Conservation (phyloP, 352 stramenopile genomes). For the Phytophthora hybrid region DNA sequence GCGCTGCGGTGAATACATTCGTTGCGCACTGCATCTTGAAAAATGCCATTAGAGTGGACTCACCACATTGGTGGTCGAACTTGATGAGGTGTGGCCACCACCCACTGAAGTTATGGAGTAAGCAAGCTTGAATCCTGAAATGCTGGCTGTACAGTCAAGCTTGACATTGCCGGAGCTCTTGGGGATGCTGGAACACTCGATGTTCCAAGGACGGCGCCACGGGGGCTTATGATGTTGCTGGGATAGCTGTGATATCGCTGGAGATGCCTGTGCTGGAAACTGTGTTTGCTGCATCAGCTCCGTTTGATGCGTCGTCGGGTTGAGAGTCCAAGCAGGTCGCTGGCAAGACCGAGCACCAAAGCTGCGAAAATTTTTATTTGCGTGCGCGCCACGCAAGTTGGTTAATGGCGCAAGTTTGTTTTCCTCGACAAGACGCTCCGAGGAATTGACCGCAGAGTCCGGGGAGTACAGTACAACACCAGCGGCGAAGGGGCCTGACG, state of each 20-base stretch:
- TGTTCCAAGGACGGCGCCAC: not conserved
- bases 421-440: not conserved
- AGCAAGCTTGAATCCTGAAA: not conserved
- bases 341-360: not conserved
- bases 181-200: not conserved
- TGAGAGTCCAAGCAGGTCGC: not conserved
- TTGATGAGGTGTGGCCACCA: not conserved
- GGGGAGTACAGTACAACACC: not conserved
- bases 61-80: not conserved
- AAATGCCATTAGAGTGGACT: not conserved
- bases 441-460: not conserved
- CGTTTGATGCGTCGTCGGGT: not conserved
- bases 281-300: not conserved
- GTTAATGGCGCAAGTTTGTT: slow-evolving; percentile 8
- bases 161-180: not conserved
- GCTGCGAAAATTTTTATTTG: not conserved
- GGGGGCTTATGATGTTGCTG: not conserved
- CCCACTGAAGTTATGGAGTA: not conserved
- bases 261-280: not conserved
- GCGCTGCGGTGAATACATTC: not conserved
- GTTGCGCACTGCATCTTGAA: not conserved
- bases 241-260: not conserved
- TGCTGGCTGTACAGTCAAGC: not conserved
- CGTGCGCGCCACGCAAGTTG: not conserved
- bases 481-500: not conserved